Conservation (phyloP, 441 rosid genomes). For the Daphne laureola region DNA sequence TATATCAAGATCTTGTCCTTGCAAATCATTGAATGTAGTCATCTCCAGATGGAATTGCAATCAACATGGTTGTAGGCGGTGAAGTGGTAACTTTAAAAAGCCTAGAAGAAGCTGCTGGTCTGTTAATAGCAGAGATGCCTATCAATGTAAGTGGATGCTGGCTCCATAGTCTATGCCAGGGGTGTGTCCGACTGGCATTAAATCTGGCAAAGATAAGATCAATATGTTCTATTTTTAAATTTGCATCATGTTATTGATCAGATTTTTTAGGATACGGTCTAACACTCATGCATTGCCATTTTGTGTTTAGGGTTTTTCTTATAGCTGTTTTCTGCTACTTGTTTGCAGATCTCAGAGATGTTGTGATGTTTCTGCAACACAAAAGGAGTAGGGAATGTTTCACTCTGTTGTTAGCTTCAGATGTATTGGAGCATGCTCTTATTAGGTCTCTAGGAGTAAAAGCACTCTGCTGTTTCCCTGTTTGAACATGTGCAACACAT, state of each 20-base stretch:
- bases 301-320: neutral
- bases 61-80: slow-evolving; percentile 91
- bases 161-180: neutral
- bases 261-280: neutral
- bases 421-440: too few species aligned
- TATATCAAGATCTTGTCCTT: slow-evolving; percentile 4
- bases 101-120: slow-evolving; percentile 63
- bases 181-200: neutral
- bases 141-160: slow-evolving; percentile 46
- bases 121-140: slow-evolving; percentile 86
- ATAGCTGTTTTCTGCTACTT: neutral
- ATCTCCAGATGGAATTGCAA: slow-evolving; percentile 72
- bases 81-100: slow-evolving; percentile 74
- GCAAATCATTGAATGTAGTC: slow-evolving; percentile 3
- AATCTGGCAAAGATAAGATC: slow-evolving; percentile 1
- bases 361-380: slow-evolving; percentile 32
- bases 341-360: slow-evolving; percentile 75
- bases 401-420: too few species aligned
- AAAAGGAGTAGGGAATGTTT: neutral
- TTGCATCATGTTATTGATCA: slow-evolving; percentile 5
- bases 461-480: too few species aligned
- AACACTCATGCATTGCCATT: too few species aligned
- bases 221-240: slow-evolving; percentile 2
- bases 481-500: too few species aligned
- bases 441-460: too few species aligned